Conservation (phyloP, 768 basidiomycete genomes). For the Amanita pallidorosea region DNA sequence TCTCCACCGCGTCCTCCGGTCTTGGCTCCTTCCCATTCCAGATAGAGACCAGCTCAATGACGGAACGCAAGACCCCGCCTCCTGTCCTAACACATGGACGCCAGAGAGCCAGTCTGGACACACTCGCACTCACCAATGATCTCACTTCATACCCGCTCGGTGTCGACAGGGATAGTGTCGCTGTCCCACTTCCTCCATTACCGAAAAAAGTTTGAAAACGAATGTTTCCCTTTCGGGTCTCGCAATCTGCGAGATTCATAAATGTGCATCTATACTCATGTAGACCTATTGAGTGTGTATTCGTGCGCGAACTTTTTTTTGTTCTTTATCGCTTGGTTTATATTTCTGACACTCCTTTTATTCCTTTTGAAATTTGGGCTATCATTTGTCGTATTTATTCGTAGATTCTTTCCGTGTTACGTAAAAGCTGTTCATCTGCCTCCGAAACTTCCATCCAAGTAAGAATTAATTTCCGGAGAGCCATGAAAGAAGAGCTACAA, state of each 20-base stretch:
- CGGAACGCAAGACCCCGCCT: conserved; percentile 18
- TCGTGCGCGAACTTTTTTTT: neutral
- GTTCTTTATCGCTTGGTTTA: conserved; percentile 3
- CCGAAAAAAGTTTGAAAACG: conserved; percentile 2
- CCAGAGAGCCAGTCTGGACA: conserved; percentile 77
- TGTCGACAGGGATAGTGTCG: conserved; percentile 46
- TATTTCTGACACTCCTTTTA: neutral
- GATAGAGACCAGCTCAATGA: conserved; percentile 49
- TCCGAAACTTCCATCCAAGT: neutral
- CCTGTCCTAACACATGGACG: conserved; percentile 32
- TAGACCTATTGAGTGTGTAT: conserved; percentile 1
- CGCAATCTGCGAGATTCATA: neutral
- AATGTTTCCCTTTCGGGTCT: neutral
- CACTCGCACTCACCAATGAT: conserved; percentile 73
- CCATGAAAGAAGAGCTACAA: conserved; percentile 38
- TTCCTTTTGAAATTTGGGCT: neutral
- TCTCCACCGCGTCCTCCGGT: conserved; percentile 73
- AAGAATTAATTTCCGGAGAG: neutral
- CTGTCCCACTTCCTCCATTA: conserved; percentile 12
- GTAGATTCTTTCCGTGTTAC: neutral
- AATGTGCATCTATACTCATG: conserved; percentile 6
- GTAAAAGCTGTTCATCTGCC: neutral
- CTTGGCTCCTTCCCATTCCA: conserved; percentile 82
- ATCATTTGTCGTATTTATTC: neutral
- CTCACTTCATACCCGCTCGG: conserved; percentile 75